Percentiles rank a stretch among this genome's conserved stretches.
Evolutionary conservation across 2,329 filamentous ascomycete species (phyloP).

Genomic region (Trichoderma sp.): DNA sequence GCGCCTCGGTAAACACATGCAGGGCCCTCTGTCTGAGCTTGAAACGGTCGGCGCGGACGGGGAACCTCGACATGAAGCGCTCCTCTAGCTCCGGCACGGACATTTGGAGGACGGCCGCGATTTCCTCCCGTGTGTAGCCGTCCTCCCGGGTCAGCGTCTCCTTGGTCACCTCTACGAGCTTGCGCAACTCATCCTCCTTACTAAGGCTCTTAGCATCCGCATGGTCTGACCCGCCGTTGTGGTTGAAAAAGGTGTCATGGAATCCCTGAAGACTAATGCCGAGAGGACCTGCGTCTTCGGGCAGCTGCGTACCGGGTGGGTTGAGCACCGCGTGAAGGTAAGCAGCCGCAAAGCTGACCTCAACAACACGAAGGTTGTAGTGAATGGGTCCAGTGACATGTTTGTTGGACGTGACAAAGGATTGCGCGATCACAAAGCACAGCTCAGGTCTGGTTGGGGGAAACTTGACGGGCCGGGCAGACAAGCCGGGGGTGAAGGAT

Average conservation of each 20-base stretch:
- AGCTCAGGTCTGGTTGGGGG: constrained; percentile 78
- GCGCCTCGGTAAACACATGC: constrained; percentile 87
- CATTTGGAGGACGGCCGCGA: constrained; percentile 68
- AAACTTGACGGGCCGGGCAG: constrained; percentile 74
- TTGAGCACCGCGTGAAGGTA: constrained; percentile 59
- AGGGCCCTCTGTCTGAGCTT: constrained; percentile 81
- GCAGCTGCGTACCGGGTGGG: constrained; percentile 58
- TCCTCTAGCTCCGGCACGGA: constrained; percentile 68
- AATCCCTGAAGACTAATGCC: constrained; percentile 82
- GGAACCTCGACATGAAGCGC: constrained; percentile 82
- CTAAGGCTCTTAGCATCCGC: constrained; percentile 43
- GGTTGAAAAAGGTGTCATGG: constrained; percentile 74
- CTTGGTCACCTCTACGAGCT: constrained; percentile 66
- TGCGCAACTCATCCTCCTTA: constrained; percentile 65
- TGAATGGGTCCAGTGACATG: constrained; percentile 88
- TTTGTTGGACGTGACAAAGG: constrained; percentile 91
- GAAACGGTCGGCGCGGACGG: constrained; percentile 83
- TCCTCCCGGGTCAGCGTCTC: constrained; percentile 72
- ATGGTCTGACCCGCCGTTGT: constrained; percentile 38
- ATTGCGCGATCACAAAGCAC: constrained; percentile 90
- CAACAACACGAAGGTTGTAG: constrained; percentile 96
- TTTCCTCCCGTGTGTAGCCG: constrained; percentile 85
- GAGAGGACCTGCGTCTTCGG: constrained; percentile 75
- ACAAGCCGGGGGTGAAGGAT: constrained; percentile 77
- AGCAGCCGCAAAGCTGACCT: constrained; percentile 83